A percentile compares a stretch with the other conserved stretches of the same genome.
phyloP scores from a whole-genome alignment of 2,329 filamentous ascomycete genomes.

The Microdochium trichocladiopsis region DNA sequence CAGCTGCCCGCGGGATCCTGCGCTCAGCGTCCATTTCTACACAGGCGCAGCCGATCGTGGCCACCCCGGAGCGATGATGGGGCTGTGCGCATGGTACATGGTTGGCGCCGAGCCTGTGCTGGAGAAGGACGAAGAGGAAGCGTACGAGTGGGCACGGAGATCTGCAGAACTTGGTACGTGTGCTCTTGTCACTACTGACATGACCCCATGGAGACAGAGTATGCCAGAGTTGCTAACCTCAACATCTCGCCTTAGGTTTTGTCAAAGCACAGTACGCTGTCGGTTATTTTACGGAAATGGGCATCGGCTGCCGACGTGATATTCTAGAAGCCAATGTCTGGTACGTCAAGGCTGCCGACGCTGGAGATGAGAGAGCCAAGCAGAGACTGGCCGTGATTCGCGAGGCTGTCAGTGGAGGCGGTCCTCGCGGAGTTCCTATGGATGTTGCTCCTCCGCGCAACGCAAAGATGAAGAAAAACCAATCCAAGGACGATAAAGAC shows the following conservation, averaged over 20 bases:
- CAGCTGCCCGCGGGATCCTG: conserved; percentile 82
- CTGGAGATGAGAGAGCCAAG: conserved; percentile 84
- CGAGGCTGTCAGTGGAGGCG: conserved; percentile 61
- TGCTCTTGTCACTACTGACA: too few species aligned
- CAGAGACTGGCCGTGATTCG: conserved; percentile 81
- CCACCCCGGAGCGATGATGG: conserved; percentile 91
- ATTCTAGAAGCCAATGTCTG: conserved; percentile 96
- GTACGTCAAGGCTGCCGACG: conserved; percentile 93
- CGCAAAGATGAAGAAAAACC: conserved; percentile 42
- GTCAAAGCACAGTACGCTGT: conserved; percentile 85
- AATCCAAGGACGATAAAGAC: conserved; percentile 43
- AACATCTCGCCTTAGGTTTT: conserved; percentile 43
- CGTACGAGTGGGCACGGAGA: conserved; percentile 89
- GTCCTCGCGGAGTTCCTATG: conserved; percentile 35
- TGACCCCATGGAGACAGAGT: too few species aligned
- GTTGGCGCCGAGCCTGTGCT: conserved; percentile 87
- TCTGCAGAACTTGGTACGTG: conserved; percentile 77
- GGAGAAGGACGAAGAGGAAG: conserved; percentile 92
- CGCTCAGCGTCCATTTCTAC: conserved; percentile 95
- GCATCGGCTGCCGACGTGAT: conserved; percentile 89
- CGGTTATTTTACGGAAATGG: conserved; percentile 97
- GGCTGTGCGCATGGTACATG: conserved; percentile 97
- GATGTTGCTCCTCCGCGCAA: conserved; percentile 45
- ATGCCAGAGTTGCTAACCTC: too few species aligned
- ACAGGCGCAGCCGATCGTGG: conserved; percentile 82